Percentiles rank a stretch among this genome's conserved stretches.
Conservation (phyloP, 1,284 basidiomycete species). For the Leccinum fuscescens region DNA sequence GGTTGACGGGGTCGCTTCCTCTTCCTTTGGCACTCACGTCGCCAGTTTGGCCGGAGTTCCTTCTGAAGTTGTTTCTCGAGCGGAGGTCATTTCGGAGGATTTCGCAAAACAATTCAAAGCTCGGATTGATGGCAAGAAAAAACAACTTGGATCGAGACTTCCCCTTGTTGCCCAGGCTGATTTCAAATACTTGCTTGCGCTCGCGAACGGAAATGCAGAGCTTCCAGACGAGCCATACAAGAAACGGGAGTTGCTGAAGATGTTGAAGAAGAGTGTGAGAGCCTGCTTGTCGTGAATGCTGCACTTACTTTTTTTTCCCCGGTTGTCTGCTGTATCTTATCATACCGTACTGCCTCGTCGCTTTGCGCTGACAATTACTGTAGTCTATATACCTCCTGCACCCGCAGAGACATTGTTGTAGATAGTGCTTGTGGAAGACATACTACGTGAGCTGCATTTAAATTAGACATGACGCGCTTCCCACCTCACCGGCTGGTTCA, state of each 20-base stretch:
- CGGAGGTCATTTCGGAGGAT: constrained; percentile 82
- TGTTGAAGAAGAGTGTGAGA: constrained; percentile 45
- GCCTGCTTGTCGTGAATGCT: constrained; percentile 22
- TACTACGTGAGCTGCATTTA: neutral
- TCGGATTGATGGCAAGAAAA: constrained; percentile 64
- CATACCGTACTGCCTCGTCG: constrained; percentile 11
- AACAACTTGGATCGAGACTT: constrained; percentile 53
- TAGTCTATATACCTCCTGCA: constrained; percentile 15
- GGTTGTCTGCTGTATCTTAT: constrained; percentile 20
- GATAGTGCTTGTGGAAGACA: neutral
- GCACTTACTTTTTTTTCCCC: neutral
- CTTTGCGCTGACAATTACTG: neutral
- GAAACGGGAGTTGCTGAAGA: constrained; percentile 49
- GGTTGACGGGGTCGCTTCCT: constrained; percentile 83
- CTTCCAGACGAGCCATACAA: constrained; percentile 54
- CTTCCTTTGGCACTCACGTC: constrained; percentile 92
- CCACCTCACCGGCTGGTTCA: constrained; percentile 6
- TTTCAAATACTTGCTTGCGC: constrained; percentile 71
- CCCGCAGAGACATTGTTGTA: constrained; percentile 7
- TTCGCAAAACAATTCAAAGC: constrained; percentile 86
- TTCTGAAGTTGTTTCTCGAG: constrained; percentile 76
- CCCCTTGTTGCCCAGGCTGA: constrained; percentile 84
- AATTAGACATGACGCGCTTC: constrained; percentile 9
- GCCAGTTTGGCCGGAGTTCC: constrained; percentile 86
- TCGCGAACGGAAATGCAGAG: constrained; percentile 50